A percentile compares a stretch with the other conserved stretches of the same genome.
Conservation (phyloP, 768 basidiomycete genomes). For the Mycena crocata region DNA sequence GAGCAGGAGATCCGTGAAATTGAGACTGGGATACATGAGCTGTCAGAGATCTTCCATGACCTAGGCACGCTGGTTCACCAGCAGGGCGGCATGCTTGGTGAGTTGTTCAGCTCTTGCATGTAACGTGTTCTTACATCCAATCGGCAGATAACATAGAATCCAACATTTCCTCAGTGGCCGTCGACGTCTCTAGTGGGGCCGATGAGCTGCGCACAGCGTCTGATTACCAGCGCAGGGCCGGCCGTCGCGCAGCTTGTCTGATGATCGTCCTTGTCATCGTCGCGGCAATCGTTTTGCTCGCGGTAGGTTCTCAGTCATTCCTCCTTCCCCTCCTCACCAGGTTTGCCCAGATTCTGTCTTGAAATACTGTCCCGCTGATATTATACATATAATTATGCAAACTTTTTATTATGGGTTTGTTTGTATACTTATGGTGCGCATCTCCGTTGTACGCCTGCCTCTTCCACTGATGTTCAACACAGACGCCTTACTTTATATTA, state of each 20-base stretch:
- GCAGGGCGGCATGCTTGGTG: slow-evolving; percentile 95
- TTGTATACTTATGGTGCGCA: slow-evolving; percentile 13
- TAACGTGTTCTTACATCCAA: not conserved
- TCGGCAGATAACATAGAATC: slow-evolving; percentile 92
- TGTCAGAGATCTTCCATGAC: slow-evolving; percentile 96
- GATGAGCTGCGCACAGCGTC: slow-evolving; percentile 90
- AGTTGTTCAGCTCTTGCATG: slow-evolving; percentile 38
- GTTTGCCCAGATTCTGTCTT: slow-evolving; percentile 31
- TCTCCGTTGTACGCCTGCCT: not conserved
- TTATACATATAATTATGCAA: not conserved
- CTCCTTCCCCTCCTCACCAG: slow-evolving; percentile 3
- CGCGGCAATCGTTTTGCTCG: slow-evolving; percentile 85
- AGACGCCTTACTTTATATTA: too few relatives aligned
- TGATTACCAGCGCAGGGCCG: slow-evolving; percentile 95
- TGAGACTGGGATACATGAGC: slow-evolving; percentile 95
- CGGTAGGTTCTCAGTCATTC: slow-evolving; percentile 68
- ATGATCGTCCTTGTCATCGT: slow-evolving; percentile 90
- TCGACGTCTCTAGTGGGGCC: slow-evolving; percentile 85
- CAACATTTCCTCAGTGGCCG: slow-evolving; percentile 90
- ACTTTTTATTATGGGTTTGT: not conserved
- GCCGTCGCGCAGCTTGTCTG: slow-evolving; percentile 88
- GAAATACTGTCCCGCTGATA: not conserved
- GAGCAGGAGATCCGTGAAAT: slow-evolving; percentile 97
- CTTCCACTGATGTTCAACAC: not conserved
- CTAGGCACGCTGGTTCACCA: slow-evolving; percentile 93